Evolutionary conservation across 192 early-diverging fungal species (phyloP).

Genomic region (Mycoemilia scoparia): DNA sequence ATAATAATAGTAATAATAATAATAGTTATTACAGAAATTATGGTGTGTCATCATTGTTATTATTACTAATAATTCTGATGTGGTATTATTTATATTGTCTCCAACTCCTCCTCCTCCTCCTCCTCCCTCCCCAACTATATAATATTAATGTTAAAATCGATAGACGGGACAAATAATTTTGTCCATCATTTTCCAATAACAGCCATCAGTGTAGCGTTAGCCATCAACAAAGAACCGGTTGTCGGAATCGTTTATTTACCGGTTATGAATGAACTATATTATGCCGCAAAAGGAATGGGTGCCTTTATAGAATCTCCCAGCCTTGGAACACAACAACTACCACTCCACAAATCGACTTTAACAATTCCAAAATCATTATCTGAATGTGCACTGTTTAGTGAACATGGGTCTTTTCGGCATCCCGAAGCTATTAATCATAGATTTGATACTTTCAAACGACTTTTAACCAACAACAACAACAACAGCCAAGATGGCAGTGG

Average conservation of each 20-base stretch:
- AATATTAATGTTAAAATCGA: no score
- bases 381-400: slow-evolving; percentile 58
- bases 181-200: slow-evolving; percentile 60
- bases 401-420: slow-evolving; percentile 60
- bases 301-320: slow-evolving; percentile 5
- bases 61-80: no score
- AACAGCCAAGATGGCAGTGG: no score
- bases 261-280: slow-evolving; percentile 62
- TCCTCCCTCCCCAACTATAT: no score
- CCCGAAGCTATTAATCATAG: slow-evolving; percentile 41
- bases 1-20: background rate
- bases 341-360: slow-evolving; percentile 32
- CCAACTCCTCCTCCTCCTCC: no score
- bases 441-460: slow-evolving; percentile 40
- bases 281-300: slow-evolving; percentile 12
- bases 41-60: no score
- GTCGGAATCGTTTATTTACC: slow-evolving; percentile 89
- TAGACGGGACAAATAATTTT: slow-evolving; percentile 66
- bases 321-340: slow-evolving; percentile 30
- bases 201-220: slow-evolving; percentile 69
- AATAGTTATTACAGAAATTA: no score
- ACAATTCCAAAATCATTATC: slow-evolving; percentile 43
- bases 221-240: slow-evolving; percentile 48
- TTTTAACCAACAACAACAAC: slow-evolving; percentile 34
- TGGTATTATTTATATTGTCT: no score